phyloP scores from a whole-genome alignment of 2,329 filamentous ascomycete genomes.

The Aspergillus neotritici region DNA sequence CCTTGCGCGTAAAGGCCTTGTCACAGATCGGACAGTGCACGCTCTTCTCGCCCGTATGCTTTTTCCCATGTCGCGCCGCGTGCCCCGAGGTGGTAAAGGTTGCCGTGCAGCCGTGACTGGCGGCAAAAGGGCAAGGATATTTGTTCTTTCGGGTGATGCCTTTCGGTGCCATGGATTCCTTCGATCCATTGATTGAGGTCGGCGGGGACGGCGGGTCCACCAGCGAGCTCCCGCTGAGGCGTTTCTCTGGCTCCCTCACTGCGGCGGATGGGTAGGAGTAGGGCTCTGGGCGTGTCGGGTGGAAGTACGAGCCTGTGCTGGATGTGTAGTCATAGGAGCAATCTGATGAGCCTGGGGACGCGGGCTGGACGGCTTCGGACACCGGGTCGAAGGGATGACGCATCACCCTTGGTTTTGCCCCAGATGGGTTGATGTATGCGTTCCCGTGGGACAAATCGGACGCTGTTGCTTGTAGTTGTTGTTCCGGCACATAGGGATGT shows the following conservation, averaged over 20 bases:
- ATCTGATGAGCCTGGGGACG: conserved; percentile 30
- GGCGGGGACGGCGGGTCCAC: conserved; percentile 25
- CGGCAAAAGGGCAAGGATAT: conserved; percentile 60
- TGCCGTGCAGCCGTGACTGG: conserved; percentile 53
- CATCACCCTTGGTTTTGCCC: conserved; percentile 20
- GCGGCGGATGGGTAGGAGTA: conserved; percentile 19
- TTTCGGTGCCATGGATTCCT: conserved; percentile 19
- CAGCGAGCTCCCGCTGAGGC: conserved; percentile 18
- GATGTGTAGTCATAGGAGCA: conserved; percentile 30
- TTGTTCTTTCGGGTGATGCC: conserved; percentile 52
- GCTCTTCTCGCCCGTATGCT: conserved; percentile 63
- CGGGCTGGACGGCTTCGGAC: conserved; percentile 21
- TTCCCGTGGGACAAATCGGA: conserved; percentile 17
- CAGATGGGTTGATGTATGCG: conserved; percentile 22
- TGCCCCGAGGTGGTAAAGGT: conserved; percentile 64
- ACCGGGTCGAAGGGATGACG: conserved; percentile 22
- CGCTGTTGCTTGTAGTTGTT: conserved; percentile 11
- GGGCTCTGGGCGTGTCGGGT: conserved; percentile 23
- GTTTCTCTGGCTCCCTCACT: conserved; percentile 20
- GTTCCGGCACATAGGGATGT: conserved; percentile 18
- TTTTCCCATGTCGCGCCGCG: conserved; percentile 62
- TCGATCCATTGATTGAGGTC: conserved; percentile 18
- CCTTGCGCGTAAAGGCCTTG: conserved; percentile 63
- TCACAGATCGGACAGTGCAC: conserved; percentile 63
- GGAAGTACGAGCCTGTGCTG: conserved; percentile 20